Evolutionary conservation across 2,329 filamentous ascomycete species (phyloP), one percentile per base, ranked within the genome.

Genomic region (Arthrobotrys conoides): DNA sequence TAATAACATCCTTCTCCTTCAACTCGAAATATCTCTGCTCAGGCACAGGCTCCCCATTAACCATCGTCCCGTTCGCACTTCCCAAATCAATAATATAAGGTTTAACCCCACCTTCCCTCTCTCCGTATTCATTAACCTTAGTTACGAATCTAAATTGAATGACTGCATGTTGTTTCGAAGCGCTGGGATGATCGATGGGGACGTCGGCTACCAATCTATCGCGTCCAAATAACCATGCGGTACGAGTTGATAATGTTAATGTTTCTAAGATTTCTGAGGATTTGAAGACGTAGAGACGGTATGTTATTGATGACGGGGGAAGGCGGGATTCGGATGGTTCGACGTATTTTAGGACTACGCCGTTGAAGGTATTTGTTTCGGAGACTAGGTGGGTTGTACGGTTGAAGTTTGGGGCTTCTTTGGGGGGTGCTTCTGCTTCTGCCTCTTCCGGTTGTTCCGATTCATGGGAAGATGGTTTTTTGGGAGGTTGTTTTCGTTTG

Each of bases 211-310:
- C 91, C 4, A 91, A 86, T 67, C 88, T 84, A 82, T 97, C 94
- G 57, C 94, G 88, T 0, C 96, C 96, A 8, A 97, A 86, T 24
- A 99, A 86, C 96, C 96, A 99, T 86, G 93, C 97, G 83, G 91
- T 96, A 77, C 93, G 90, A 71, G 87, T 85, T 73, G 89, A 88
- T 61, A 99, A 87, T 2, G 67, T 61, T 22, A 97, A 87, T 0
- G 93, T 96, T 83, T 97, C 93, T 38, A 97, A 84, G 2, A 96
- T 88, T 71, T 94, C 92, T 30, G 88, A 84, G 10, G 90, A 92
- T 83, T 97, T 97, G 88, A 99, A 99, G 22, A 97, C 89, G 83
- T 96, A 98, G 59, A 99, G 87, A 77, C 93, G 92, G 95, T 95
- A 99, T 72, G 89, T 86, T 81, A 96, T 90, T 69, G 90, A 91